Conservation (phyloP, 2,329 filamentous ascomycete genomes). For the Colletotrichum costaricense region DNA sequence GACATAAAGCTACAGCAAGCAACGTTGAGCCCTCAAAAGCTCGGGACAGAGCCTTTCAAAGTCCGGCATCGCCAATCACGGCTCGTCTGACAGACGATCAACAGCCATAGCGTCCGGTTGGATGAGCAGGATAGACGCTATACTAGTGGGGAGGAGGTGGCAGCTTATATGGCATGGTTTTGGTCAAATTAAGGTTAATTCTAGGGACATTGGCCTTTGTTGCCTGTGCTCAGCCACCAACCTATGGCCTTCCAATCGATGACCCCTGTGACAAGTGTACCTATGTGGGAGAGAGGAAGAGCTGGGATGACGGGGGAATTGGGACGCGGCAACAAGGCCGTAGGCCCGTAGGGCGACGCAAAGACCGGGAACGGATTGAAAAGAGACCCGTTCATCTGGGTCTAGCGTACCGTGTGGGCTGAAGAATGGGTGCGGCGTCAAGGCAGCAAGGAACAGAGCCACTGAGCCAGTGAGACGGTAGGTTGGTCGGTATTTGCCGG, state of each 20-base stretch:
- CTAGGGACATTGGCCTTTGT: neutral
- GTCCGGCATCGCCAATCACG: conserved; percentile 22
- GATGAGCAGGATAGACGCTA: neutral
- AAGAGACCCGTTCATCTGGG: neutral
- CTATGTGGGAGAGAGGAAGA: no score
- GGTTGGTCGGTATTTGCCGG: no score
- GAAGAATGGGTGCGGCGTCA: neutral
- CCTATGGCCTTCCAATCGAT: neutral
- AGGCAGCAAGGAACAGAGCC: neutral
- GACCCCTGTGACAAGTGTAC: neutral
- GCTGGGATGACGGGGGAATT: neutral
- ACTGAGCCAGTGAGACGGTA: neutral
- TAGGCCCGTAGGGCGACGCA: neutral
- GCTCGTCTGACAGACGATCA: neutral
- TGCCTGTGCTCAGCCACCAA: neutral
- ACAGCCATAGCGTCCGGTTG: neutral
- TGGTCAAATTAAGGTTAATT: neutral
- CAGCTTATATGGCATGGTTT: neutral
- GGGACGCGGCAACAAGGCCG: neutral
- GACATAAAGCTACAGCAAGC: neutral
- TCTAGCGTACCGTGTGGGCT: neutral
- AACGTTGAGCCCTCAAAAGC: neutral
- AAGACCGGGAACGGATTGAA: neutral
- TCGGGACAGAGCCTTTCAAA: neutral
- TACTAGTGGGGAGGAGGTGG: neutral